Conservation (phyloP, 169 alveolate genomes). For the Miamiensis avidus region DNA sequence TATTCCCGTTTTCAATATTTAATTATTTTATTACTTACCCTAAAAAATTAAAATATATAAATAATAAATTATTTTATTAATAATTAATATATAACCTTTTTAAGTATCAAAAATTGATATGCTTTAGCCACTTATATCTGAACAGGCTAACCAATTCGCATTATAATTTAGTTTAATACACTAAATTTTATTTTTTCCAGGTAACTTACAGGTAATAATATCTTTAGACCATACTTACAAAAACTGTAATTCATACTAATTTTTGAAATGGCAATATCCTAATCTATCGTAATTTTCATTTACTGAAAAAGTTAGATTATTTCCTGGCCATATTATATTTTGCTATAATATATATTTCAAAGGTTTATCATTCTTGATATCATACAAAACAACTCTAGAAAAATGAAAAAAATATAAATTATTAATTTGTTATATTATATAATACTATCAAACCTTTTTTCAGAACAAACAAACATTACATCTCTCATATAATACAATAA, state of each 20-base stretch:
- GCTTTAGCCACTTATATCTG: neutral
- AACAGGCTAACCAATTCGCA: neutral
- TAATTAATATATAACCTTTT: neutral
- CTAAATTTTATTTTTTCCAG: neutral
- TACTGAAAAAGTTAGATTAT: neutral
- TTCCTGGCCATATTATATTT: neutral
- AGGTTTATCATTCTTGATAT: no score
- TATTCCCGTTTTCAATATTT: neutral
- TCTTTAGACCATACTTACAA: no score
- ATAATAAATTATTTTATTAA: no score
- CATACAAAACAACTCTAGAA: no score
- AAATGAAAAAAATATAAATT: no score
- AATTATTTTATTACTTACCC: neutral
- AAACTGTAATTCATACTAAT: no score
- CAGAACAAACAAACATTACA: neutral
- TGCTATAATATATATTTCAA: neutral
- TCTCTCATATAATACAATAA: no score
- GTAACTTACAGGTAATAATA: no score
- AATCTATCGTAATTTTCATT: neutral
- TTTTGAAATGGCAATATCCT: no score
- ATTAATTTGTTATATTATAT: no score
- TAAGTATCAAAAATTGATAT: neutral
- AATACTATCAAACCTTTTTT: neutral
- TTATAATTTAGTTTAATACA: neutral
- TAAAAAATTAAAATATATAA: no score